Percentiles rank a stretch among this genome's conserved stretches.
phyloP scores from a whole-genome alignment of 2,329 filamentous ascomycete genomes.

The Macrophomina phaseolina region DNA sequence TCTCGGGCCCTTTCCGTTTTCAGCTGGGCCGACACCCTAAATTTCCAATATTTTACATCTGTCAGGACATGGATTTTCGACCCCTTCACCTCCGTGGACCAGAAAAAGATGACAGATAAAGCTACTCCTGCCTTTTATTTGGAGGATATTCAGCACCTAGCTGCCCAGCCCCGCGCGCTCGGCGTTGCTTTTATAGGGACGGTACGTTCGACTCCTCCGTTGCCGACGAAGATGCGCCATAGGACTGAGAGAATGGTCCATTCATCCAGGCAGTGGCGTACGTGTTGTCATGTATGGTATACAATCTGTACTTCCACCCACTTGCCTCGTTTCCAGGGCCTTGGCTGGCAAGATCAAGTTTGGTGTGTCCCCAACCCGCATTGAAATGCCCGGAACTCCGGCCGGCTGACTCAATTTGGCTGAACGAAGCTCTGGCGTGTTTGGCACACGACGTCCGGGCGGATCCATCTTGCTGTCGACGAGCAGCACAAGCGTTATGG shows the following conservation, averaged over 20 bases:
- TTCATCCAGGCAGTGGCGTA: neutral
- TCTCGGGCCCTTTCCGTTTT: no score
- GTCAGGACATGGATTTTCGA: no score
- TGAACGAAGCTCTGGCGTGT: slow-evolving; percentile 1
- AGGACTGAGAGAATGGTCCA: neutral
- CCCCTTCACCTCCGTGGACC: no score
- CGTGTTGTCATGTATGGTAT: slow-evolving; percentile 1
- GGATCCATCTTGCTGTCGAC: neutral
- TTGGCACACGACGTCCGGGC: slow-evolving; percentile 1
- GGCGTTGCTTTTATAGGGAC: neutral
- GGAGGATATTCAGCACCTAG: neutral
- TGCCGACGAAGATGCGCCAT: neutral
- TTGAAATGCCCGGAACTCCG: neutral
- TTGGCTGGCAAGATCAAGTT: neutral
- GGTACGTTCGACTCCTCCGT: neutral
- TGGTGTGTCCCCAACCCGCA: neutral
- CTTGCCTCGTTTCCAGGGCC: slow-evolving; percentile 41
- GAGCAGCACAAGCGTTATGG: slow-evolving; percentile 6
- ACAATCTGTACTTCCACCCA: slow-evolving; percentile 36
- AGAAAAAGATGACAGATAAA: no score
- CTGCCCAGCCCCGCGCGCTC: neutral
- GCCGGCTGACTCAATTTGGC: neutral
- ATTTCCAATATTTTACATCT: no score
- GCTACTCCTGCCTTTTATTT: neutral
- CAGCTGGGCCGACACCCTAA: no score